Evolutionary conservation across 371 early-diverging fungal species (phyloP).

Genomic region (Apophysomyces variabilis): DNA sequence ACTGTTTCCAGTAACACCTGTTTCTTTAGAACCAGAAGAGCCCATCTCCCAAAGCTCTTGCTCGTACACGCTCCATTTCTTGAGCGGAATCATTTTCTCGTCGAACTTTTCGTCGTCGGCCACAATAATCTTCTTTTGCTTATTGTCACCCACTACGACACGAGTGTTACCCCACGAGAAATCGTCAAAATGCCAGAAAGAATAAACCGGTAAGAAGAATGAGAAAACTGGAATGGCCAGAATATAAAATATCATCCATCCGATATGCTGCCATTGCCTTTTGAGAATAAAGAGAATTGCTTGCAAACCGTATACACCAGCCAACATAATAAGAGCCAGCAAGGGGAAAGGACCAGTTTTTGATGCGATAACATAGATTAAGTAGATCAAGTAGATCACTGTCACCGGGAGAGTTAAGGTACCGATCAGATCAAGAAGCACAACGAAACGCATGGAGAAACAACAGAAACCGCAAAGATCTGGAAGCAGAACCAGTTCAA

Average conservation of each 20-base stretch:
- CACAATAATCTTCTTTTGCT: slow-evolving; percentile 65
- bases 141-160: slow-evolving; percentile 71
- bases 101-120: slow-evolving; percentile 84
- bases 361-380: slow-evolving; percentile 67
- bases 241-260: slow-evolving; percentile 96
- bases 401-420: slow-evolving; percentile 95
- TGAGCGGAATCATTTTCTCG: slow-evolving; percentile 84
- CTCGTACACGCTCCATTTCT: slow-evolving; percentile 93
- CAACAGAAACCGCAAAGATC: slow-evolving; percentile 96
- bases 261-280: slow-evolving; percentile 93
- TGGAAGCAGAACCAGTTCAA: slow-evolving; percentile 86
- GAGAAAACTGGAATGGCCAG: slow-evolving; percentile 85
- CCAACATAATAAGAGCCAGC: slow-evolving; percentile 63
- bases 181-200: slow-evolving; percentile 94
- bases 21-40: slow-evolving; percentile 61
- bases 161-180: slow-evolving; percentile 95
- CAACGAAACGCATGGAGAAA: slow-evolving; percentile 96
- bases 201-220: slow-evolving; percentile 79
- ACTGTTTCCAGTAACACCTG: slow-evolving; percentile 49
- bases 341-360: slow-evolving; percentile 57
- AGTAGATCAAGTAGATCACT: slow-evolving; percentile 82
- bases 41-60: slow-evolving; percentile 81
- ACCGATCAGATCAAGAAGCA: slow-evolving; percentile 90
- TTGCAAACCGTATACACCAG: slow-evolving; percentile 84
- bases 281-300: slow-evolving; percentile 86